Evolutionary conservation across 2,329 filamentous ascomycete genomes (phyloP).

Genomic region (Paramyrothecium sp.): DNA sequence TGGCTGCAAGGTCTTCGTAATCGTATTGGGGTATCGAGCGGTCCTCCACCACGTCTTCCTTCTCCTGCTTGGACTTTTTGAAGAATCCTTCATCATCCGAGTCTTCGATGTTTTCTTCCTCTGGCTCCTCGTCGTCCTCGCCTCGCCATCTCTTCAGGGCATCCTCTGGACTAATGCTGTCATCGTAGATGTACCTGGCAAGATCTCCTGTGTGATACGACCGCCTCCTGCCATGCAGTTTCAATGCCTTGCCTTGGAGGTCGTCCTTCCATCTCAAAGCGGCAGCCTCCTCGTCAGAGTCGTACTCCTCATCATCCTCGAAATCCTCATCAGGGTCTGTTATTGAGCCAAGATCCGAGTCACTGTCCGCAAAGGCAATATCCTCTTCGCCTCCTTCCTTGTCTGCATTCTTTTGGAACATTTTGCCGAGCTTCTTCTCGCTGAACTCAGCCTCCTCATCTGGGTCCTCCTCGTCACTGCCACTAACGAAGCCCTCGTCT

Average conservation of each 20-base stretch:
- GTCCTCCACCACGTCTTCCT: conserved; percentile 75
- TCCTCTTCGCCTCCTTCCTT: conserved; percentile 63
- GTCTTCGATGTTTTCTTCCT: conserved; percentile 58
- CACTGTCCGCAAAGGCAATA: conserved; percentile 89
- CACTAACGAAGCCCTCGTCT: conserved; percentile 54
- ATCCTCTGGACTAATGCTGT: conserved; percentile 70
- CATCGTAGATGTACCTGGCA: conserved; percentile 85
- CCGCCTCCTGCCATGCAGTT: conserved; percentile 66
- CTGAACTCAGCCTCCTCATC: conserved; percentile 57
- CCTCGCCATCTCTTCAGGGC: conserved; percentile 81
- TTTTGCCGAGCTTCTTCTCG: conserved; percentile 58
- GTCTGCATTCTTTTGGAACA: conserved; percentile 54
- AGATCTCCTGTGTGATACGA: conserved; percentile 80
- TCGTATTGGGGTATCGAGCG: conserved; percentile 76
- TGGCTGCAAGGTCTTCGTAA: conserved; percentile 76
- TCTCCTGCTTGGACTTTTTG: conserved; percentile 60
- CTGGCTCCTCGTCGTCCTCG: conserved; percentile 51
- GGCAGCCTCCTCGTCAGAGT: conserved; percentile 68
- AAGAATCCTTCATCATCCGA: conserved; percentile 63
- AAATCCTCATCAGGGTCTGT: conserved; percentile 53
- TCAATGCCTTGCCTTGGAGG: conserved; percentile 71
- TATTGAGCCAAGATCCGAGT: conserved; percentile 91
- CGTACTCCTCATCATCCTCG: conserved; percentile 49
- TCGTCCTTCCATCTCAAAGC: conserved; percentile 86
- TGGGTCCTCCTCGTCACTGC: conserved; percentile 43